Evolutionary conservation across 768 basidiomycete genomes (phyloP).

Genomic region (Russula emetica): DNA sequence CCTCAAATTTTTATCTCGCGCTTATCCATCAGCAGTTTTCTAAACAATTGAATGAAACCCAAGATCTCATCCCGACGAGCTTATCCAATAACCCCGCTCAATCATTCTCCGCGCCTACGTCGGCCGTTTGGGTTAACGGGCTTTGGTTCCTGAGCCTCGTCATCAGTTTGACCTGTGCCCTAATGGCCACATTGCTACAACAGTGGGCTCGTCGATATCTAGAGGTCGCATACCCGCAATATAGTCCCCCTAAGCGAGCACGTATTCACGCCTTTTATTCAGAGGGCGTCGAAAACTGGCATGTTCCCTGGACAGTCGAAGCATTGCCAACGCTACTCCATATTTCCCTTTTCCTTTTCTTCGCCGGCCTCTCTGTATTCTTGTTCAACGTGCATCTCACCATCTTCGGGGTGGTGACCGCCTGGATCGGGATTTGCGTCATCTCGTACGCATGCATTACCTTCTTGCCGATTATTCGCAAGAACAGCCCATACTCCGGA

Average conservation of each 20-base stretch:
- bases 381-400: constrained; percentile 33
- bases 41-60: neutral
- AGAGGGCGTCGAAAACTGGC: constrained; percentile 40
- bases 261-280: constrained; percentile 39
- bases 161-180: constrained; percentile 42
- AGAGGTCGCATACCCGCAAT: constrained; percentile 31
- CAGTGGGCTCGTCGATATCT: constrained; percentile 46
- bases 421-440: constrained; percentile 16
- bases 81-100: constrained; percentile 2
- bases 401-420: constrained; percentile 16
- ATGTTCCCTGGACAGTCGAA: constrained; percentile 41
- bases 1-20: constrained; percentile 8
- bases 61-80: neutral
- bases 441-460: constrained; percentile 23
- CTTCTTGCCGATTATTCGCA: constrained; percentile 13
- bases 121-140: constrained; percentile 39
- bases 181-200: constrained; percentile 46
- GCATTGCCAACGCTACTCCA: constrained; percentile 47
- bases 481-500: constrained; percentile 13
- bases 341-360: constrained; percentile 48
- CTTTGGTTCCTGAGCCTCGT: constrained; percentile 41
- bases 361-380: constrained; percentile 47
- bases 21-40: constrained; percentile 11
- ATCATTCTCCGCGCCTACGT: constrained; percentile 29
- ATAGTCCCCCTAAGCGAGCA: constrained; percentile 36